Evolutionary conservation across 345 rosid genomes (phyloP).

Genomic region (Ricinus communis): DNA sequence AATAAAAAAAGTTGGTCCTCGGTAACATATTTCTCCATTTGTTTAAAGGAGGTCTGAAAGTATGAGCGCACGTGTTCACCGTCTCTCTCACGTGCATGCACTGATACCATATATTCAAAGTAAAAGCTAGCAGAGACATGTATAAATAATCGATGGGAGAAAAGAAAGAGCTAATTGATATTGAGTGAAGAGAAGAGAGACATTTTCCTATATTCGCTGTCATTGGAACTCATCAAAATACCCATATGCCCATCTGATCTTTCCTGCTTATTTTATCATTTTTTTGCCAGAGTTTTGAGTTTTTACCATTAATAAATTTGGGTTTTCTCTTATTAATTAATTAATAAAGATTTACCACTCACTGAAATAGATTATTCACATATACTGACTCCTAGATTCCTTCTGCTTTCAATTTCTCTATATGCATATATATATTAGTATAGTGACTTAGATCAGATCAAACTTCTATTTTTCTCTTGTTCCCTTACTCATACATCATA

Average conservation of each 20-base stretch:
- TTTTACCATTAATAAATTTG: conserved; percentile 13
- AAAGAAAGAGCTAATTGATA: not conserved
- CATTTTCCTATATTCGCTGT: conserved; percentile 55
- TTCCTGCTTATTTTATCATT: not conserved
- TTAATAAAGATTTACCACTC: conserved; percentile 1
- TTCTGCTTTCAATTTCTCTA: not conserved
- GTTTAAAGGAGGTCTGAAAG: conserved; percentile 11
- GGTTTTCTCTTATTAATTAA: conserved; percentile 22
- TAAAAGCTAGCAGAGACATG: not conserved
- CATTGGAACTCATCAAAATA: conserved; percentile 50
- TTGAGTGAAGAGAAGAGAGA: conserved; percentile 21
- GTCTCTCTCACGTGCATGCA: conserved; percentile 36
- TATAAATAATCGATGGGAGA: too few species aligned
- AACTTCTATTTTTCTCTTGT: not conserved
- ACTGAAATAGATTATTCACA: not conserved
- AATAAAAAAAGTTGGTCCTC: not conserved
- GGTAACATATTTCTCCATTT: not conserved
- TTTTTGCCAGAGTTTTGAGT: conserved; percentile 11
- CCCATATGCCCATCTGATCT: conserved; percentile 24
- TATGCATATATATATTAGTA: not conserved
- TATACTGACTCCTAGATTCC: conserved; percentile 9
- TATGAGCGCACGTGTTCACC: conserved; percentile 35
- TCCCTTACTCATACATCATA: not conserved
- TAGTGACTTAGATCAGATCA: conserved; percentile 15
- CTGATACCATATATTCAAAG: conserved; percentile 15